Evolutionary conservation across 805 yeast genomes (phyloP), one percentile per base, ranked within the genome.

Genomic region (Ogataea minuta): DNA sequence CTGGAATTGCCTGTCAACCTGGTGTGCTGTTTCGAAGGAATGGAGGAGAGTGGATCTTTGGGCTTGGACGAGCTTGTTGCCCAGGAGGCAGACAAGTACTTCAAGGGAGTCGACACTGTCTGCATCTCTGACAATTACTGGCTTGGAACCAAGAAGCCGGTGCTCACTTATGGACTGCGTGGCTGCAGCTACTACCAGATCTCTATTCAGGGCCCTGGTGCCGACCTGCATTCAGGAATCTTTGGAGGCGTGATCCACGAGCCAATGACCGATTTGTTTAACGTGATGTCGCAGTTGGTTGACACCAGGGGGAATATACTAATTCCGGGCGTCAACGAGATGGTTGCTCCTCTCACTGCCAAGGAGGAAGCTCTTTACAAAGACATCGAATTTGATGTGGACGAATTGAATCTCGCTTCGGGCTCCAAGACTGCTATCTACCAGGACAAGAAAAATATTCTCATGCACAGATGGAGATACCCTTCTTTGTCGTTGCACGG

Each of bases 381-480:
- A 44, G 74, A 74, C 39, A 90, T 93, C 62, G 95, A 89, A 59
- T 93, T 84, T 60, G 79, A 82, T 34, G 76, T 90, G 38, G 80
- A 75, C 26, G 98, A 90, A 53, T 77, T 93, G 62, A 85, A 90
- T 60, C 79, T 77, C 14, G 96, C 97, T 34, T 72, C 91, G 13
- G 97, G 98, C 36, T 82, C 96, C 7, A 62, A 87, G 48, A 89
- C 96, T 31, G 79, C 89, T 25, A 72, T 90, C 44, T 82, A 81
- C 68, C 72, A 78, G 48, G 74, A 75, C 62, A 86, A 88, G 67
- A 81, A 88, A 68, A 83, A 81, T 44, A 89, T 95, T 44, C 76
- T 93, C 56, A 91, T 89, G 84, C 97, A 90, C 66, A 81, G 99
- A 76, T 93, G 99, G 99, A 84, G 99, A 74, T 89, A 74, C 68